Evolutionary conservation across 1,139 yeast genomes (phyloP).

Genomic region (Zygoascus hellenicus): DNA sequence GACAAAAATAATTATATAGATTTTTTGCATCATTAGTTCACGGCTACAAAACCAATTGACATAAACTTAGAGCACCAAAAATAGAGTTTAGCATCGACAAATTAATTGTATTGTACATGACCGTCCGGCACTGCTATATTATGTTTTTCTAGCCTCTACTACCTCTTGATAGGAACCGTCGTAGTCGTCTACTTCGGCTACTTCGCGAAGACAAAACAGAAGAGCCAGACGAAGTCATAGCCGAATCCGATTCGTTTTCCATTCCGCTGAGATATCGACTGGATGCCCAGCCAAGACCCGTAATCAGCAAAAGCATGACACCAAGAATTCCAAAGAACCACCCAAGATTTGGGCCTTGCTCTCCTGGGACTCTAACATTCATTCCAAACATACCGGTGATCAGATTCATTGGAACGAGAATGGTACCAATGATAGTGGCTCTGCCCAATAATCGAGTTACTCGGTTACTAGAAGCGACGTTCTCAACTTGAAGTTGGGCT

Average conservation of each 20-base stretch:
- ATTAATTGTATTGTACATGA: too few species aligned
- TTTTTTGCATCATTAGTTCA: too few species aligned
- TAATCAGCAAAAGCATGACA: conserved; percentile 23
- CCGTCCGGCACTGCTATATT: too few species aligned
- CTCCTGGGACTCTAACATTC: conserved; percentile 78
- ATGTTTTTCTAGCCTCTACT: background rate
- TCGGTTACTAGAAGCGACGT: conserved; percentile 75
- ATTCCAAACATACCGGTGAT: conserved; percentile 93
- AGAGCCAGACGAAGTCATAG: conserved; percentile 11
- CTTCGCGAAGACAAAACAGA: conserved; percentile 5
- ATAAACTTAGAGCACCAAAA: too few species aligned
- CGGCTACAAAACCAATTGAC: too few species aligned
- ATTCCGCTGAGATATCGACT: conserved; percentile 21
- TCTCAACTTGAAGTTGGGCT: conserved; percentile 91
- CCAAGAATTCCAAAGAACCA: conserved; percentile 71
- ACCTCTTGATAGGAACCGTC: background rate
- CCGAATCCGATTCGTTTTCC: conserved; percentile 9
- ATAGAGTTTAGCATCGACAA: too few species aligned
- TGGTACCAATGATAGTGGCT: conserved; percentile 85
- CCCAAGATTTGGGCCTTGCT: conserved; percentile 36
- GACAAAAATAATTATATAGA: too few species aligned
- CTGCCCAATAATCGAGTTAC: conserved; percentile 84
- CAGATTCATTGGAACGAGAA: conserved; percentile 82
- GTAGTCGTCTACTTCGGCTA: background rate
- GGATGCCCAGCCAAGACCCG: conserved; percentile 22